Base-by-base conservation (phyloP, 2,329 filamentous ascomycete genomes). In the Salinomyces thailandicus region DNA sequence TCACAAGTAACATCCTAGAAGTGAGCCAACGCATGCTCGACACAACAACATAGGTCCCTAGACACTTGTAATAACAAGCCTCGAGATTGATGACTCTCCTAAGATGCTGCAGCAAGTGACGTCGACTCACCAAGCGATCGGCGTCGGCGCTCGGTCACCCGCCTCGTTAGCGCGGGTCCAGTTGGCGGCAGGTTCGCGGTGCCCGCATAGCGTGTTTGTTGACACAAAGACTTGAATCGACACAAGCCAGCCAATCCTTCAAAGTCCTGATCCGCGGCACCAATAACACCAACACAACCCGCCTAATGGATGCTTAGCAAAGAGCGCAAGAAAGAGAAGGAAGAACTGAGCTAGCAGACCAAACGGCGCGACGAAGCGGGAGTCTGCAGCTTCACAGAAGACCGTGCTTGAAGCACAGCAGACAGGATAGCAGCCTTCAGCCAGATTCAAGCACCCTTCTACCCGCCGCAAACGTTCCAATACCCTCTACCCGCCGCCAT, bases 401-500 rank as follows among this genome's bases (percentile, higher is more conserved):
- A 26, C 9, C 22, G 22, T 26, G 22, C 22, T 26, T 26, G 22
- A 26, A 8, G 22, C 9, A 8, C 22, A 26, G 22, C 22, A 26
- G 28, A 31, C 37, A 39, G 37, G 3, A 36, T 33, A 41, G 33
- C 38, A 27, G 13, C 35, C 35, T 35, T 38, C 24, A 19, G 11
- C 14, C 27, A 12, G 11, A 26, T 26, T n/a, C 27, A 16, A 30
- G 27, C 27, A 16, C 17, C 22, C 33, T 28, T 16, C 33, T 29
- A 18, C 15, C 20, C 22, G 29, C 28, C 11, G 18, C 37, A 5
- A n/a, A 18, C 14, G 13, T 26, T 26, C 22, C 22, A 26, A 26
- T n/a, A 8, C 22, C 22, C 22, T 9, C 22, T 28, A 36, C 24
- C 24, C 27, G 18, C 33, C 39, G 35, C 34, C 49, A 93, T 94